Base-by-base conservation (phyloP, 805 yeast genomes). In the Blastobotrys muscicola region DNA sequence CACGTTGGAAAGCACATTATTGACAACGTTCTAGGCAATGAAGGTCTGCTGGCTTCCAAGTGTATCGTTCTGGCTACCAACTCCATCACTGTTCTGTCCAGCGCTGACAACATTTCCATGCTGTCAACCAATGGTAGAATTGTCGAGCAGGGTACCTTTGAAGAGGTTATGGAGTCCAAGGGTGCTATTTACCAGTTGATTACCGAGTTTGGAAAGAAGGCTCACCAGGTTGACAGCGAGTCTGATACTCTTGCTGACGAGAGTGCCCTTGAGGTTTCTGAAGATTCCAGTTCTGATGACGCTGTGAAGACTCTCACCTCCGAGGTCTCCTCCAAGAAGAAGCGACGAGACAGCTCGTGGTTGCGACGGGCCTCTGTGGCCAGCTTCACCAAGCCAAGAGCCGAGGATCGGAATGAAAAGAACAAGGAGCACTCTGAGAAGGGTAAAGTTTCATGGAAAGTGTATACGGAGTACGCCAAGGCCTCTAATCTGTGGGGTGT, bases 1-100 rank as follows among this genome's bases (percentile, higher is more conserved):
- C 98, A 92, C 60, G 98, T 92, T 50, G 90, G 95, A 9, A 78
- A 77, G 51, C 94, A 86, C 57, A 69, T 92, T 54, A 79, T 84
- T 51, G 80, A 79, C 51, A 79, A 83, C 5, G 82, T 55, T 2
- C 73, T 57, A 85, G 84, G 46, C 78, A 78, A 84, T 11, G 65
- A 72, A 31, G 95, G 95, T 43, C 66, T 86, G 47, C 67, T 86
- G 52, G 73, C 74, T 33, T 54, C 80, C 15, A 85, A 84, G 61
- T 78, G 90, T 51, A 79, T 75, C 55, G 67, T 86, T 33, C 70
- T 86, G 56, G 86, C 94, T 6, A 86, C 96, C 6, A 86, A 86
- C 63, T 79, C 82, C 45, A 80, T 86, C 50, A 75, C 79, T 47
- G 90, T 84, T 9, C 69, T 86, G 57, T 74, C 82, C 46, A 75